These are phyloP conservation scores for Hypoxylon sp. DNA, from an alignment of 2,329 filamentous ascomycete species.

Conservation along the genomic window DNA sequence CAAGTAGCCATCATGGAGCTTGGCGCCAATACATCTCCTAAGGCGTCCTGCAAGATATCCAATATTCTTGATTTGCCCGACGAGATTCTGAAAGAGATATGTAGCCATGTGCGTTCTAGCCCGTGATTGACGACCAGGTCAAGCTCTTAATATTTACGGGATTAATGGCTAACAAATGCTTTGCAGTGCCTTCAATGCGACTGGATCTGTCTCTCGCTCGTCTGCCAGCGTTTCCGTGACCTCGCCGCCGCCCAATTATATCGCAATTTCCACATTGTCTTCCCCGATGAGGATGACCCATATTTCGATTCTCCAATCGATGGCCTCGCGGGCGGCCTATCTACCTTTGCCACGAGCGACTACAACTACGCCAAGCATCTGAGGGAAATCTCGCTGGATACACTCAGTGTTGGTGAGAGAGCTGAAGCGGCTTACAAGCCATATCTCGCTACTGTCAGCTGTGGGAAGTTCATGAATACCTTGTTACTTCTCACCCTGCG, in stretches of 20 bases:
- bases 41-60: not conserved
- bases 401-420: constrained; percentile 64
- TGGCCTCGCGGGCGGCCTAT: constrained; percentile 68
- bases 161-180: constrained; percentile 30
- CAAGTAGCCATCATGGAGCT: constrained; percentile 16
- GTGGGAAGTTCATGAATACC: constrained; percentile 74
- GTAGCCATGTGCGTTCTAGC: constrained; percentile 59
- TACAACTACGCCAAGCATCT: constrained; percentile 73
- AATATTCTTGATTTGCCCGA: constrained; percentile 60
- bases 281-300: constrained; percentile 70
- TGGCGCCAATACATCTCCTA: not conserved
- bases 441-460: constrained; percentile 68
- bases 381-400: constrained; percentile 68
- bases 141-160: not conserved
- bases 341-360: constrained; percentile 73
- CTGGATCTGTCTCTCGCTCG: constrained; percentile 69
- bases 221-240: constrained; percentile 69
- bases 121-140: not conserved
- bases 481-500: constrained; percentile 69
- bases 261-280: constrained; percentile 70
- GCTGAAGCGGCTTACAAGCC: constrained; percentile 67
- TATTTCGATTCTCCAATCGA: constrained; percentile 67
- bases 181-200: constrained; percentile 65
- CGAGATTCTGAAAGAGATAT: constrained; percentile 64
- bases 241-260: constrained; percentile 71